Evolutionary conservation across 805 yeast species (phyloP), one percentile per base, ranked within the genome.

Genomic region (Metschnikowia dekortorum): DNA sequence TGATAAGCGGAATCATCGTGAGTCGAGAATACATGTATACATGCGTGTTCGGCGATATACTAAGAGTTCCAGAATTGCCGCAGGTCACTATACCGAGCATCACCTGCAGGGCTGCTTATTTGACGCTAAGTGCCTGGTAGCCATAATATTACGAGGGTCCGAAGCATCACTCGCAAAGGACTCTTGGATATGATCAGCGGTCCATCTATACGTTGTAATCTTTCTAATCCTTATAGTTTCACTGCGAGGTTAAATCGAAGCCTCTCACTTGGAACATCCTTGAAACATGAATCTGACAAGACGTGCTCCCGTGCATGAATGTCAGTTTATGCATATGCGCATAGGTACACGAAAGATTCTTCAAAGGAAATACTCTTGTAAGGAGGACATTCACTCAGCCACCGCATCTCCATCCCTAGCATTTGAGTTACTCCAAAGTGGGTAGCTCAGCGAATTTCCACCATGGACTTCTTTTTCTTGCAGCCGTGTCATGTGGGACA

Each of bases 71-170:
- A 42, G 38, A 33, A 18, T 42, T 42, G 45, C 31, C 34, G 45
- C 45, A 42, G 30, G 22, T 32, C 32, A 32, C 28, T 22, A 32
- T 31, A 32, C 45, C 37, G n/a, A 34, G 36, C 22, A n/a, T 18
- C 38, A 32, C 7, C 22, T 42, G 45, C 38, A 10, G 26, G 4
- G 32, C 37, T 22, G 45, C 45, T n/a, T 42, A 42, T 42, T 9
- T 42, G 45, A 42, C 45, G 45, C 38, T 42, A 42, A 18, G 45
- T 42, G 26, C 45, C 45, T 42, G 45, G 45, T 42, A 42, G 45
- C 38, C 45, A 33, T 38, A 38, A 37, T 42, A 33, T 11, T 39
- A 39, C 43, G 34, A 14, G 34, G 11, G n/a, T 28, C 34, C 26
- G 26, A 39, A 14, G 34, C 6, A 30, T 14, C 32, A 28, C 8